phyloP scores from a whole-genome alignment of 129 eudicot genomes.

The Centella asiatica region DNA sequence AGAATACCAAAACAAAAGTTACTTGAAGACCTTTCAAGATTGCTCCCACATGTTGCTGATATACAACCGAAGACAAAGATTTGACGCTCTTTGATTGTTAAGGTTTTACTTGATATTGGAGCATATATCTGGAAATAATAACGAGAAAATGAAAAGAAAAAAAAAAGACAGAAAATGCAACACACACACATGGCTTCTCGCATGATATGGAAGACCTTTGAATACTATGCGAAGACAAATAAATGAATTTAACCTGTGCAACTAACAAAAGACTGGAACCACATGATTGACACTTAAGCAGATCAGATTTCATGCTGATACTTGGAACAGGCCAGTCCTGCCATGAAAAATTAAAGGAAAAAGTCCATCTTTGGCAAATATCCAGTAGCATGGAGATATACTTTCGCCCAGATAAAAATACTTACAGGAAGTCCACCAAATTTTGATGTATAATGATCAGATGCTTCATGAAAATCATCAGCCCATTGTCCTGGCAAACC shows the following conservation, averaged over 20 bases:
- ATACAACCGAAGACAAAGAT: constrained; percentile 69
- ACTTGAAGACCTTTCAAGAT: constrained; percentile 25
- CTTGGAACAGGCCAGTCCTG: constrained; percentile 82
- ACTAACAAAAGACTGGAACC: constrained; percentile 44
- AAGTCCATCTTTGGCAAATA: background rate
- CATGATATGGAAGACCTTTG: background rate
- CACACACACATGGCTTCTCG: background rate
- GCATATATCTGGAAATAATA: constrained; percentile 60
- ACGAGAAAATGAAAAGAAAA: background rate
- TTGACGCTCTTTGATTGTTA: constrained; percentile 62
- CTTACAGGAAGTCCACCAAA: constrained; percentile 90
- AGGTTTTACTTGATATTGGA: constrained; percentile 45
- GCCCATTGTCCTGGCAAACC: constrained; percentile 99
- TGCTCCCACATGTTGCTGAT: constrained; percentile 42
- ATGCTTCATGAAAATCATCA: constrained; percentile 53
- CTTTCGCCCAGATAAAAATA: background rate
- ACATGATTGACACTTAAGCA: constrained; percentile 58
- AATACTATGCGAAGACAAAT: background rate
- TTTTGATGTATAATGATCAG: constrained; percentile 82
- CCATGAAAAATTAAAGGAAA: constrained; percentile 9
- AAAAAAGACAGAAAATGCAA: constrained; percentile 3
- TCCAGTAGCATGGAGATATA: constrained; percentile 3
- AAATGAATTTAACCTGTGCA: constrained; percentile 57
- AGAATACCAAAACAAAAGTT: constrained; percentile 1
- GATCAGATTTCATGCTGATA: constrained; percentile 23